Percentiles rank a stretch among this genome's conserved stretches.
Conservation (phyloP, 495 filamentous ascomycete genomes). For the Chaetomium tenue region DNA sequence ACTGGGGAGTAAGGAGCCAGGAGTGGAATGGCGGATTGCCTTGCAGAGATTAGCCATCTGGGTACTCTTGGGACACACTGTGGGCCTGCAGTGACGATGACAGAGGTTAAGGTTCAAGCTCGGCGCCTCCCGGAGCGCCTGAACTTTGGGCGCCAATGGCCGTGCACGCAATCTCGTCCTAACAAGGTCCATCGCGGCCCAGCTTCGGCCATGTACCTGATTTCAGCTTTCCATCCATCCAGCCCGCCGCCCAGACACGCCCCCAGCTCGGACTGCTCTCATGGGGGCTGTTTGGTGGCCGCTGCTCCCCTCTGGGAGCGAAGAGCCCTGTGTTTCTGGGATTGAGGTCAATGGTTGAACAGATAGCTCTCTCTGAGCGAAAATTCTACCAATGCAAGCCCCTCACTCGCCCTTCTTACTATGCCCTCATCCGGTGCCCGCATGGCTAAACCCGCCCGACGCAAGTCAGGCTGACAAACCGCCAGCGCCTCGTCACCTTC, state of each 20-base stretch:
- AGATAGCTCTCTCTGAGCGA: too few species aligned
- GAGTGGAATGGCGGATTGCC: constrained; percentile 36
- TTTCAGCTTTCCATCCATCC: not conserved
- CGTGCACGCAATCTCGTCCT: constrained; percentile 3
- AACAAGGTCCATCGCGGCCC: constrained; percentile 29
- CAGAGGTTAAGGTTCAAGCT: constrained; percentile 17
- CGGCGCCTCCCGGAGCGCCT: not conserved
- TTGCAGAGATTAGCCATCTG: constrained; percentile 41
- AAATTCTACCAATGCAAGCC: not conserved
- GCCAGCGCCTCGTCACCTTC: not conserved
- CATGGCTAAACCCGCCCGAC: not conserved
- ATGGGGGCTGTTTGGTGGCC: too few species aligned
- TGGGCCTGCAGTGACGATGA: constrained; percentile 20
- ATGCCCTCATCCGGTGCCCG: not conserved
- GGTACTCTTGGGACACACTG: constrained; percentile 22
- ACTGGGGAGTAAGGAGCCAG: constrained; percentile 30
- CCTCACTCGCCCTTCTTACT: not conserved
- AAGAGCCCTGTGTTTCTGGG: not conserved
- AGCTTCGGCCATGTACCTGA: constrained; percentile 21
- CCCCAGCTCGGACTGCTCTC: not conserved
- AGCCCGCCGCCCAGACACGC: constrained; percentile 23
- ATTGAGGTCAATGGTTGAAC: too few species aligned
- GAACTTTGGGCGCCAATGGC: constrained; percentile 6
- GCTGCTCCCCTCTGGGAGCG: too few species aligned
- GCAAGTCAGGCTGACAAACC: constrained; percentile 1